These are phyloP conservation scores for Adenanthera pavonina DNA, from an alignment of 306 rosid species.

Conservation along the genomic window DNA sequence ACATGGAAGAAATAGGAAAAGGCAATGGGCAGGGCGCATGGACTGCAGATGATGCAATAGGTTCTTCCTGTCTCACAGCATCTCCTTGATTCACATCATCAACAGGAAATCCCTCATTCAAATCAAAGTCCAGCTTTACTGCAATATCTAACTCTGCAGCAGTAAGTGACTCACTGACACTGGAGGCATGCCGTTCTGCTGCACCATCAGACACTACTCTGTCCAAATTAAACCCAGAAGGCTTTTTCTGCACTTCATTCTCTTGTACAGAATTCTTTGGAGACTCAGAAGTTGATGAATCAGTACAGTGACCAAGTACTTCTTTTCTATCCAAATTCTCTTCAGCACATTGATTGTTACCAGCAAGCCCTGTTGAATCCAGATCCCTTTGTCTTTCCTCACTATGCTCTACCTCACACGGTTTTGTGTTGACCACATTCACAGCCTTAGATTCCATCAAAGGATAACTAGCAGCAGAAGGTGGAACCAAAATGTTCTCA, in stretches of 20 bases:
- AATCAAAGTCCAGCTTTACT: conserved; percentile 82
- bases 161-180: conserved; percentile 37
- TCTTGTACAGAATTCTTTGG: conserved; percentile 33
- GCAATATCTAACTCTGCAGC: conserved; percentile 50
- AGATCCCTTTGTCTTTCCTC: conserved; percentile 35
- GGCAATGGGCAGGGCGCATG: conserved; percentile 66
- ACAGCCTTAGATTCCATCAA: conserved; percentile 32
- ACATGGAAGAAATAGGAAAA: conserved; percentile 61
- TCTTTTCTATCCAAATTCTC: conserved; percentile 42
- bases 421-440: conserved; percentile 22
- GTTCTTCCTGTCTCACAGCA: conserved; percentile 52
- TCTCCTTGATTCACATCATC: conserved; percentile 78
- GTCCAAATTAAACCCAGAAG: conserved; percentile 43
- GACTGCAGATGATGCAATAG: conserved; percentile 56
- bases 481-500: conserved; percentile 25
- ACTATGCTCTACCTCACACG: conserved; percentile 20
- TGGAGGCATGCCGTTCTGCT: conserved; percentile 40
- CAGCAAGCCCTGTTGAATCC: conserved; percentile 39
- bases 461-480: conserved; percentile 42
- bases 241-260: conserved; percentile 36
- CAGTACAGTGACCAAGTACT: conserved; percentile 32
- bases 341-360: conserved; percentile 22
- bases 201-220: conserved; percentile 46
- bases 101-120: conserved; percentile 82
- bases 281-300: conserved; percentile 33